phyloP scores from a whole-genome alignment of 192 early-diverging fungal species.

The Pecoramyces ruminantium region DNA sequence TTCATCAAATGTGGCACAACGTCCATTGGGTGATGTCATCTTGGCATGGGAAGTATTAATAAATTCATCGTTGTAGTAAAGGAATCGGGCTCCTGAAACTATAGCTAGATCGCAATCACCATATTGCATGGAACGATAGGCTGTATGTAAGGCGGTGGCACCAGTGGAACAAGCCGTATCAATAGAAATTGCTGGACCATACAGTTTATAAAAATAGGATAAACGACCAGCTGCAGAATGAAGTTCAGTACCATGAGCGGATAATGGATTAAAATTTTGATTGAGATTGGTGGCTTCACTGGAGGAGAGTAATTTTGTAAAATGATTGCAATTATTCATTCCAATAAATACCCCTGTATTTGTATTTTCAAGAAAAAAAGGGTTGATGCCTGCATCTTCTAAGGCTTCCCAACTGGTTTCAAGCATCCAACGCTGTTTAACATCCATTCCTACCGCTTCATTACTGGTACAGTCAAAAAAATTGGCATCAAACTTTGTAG shows the following conservation, averaged over 20 bases:
- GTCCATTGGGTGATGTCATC: constrained; percentile 9
- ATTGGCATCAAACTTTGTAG: too few relatives aligned
- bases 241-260: background rate
- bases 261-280: too few relatives aligned
- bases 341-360: constrained; percentile 14
- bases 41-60: too few relatives aligned
- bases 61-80: too few relatives aligned
- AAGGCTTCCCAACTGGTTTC: constrained; percentile 9
- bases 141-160: constrained; percentile 9
- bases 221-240: constrained; percentile 7
- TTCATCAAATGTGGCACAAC: constrained; percentile 9
- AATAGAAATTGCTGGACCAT: constrained; percentile 7
- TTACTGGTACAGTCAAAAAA: background rate
- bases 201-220: constrained; percentile 8
- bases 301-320: background rate
- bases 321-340: background rate
- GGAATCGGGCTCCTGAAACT: constrained; percentile 5
- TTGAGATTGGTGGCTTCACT: too few relatives aligned
- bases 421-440: background rate
- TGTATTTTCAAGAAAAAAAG: constrained; percentile 1
- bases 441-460: constrained; percentile 7
- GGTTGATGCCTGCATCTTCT: constrained; percentile 7
- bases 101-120: constrained; percentile 14
- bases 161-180: constrained; percentile 16
- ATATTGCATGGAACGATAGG: constrained; percentile 6